Conservation (phyloP, 768 basidiomycete species). For the Pseudohyphozyma bogoriensis region DNA sequence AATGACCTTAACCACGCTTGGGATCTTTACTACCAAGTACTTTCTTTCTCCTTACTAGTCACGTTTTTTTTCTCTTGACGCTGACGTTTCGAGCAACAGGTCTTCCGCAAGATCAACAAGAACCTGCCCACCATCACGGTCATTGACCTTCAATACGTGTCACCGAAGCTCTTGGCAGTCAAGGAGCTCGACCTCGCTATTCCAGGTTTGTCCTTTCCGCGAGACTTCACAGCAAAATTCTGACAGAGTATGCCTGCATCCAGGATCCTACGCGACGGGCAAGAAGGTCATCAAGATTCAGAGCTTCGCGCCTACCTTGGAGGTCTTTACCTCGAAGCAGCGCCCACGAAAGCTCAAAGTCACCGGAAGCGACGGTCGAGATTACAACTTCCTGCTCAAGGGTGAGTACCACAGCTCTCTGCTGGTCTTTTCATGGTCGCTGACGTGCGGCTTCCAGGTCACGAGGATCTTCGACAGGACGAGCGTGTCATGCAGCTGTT, state of each 20-base stretch:
- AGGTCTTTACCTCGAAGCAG: conserved; percentile 93
- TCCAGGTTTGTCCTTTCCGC: conserved; percentile 50
- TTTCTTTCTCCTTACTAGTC: conserved; percentile 10
- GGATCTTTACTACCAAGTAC: conserved; percentile 93
- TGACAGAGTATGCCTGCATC: not conserved
- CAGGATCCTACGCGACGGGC: conserved; percentile 87
- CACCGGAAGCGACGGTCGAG: conserved; percentile 81
- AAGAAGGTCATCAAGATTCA: conserved; percentile 68
- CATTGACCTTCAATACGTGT: conserved; percentile 93
- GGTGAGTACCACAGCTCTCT: conserved; percentile 50
- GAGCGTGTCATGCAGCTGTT: conserved; percentile 99
- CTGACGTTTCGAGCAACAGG: conserved; percentile 42
- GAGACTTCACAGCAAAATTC: too few species aligned
- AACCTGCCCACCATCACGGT: conserved; percentile 70
- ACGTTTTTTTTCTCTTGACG: not conserved
- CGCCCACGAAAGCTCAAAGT: conserved; percentile 79
- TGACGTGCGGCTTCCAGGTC: conserved; percentile 48
- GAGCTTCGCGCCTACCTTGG: conserved; percentile 77
- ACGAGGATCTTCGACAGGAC: conserved; percentile 97
- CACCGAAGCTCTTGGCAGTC: conserved; percentile 78
- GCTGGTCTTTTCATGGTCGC: not conserved
- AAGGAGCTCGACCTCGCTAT: conserved; percentile 89
- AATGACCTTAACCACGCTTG: conserved; percentile 91
- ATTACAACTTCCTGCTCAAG: conserved; percentile 86
- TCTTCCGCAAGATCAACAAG: conserved; percentile 94